Percentiles rank a stretch among this genome's conserved stretches.
phyloP scores from a whole-genome alignment of 441 rosid species.

The Erodium texanum region DNA sequence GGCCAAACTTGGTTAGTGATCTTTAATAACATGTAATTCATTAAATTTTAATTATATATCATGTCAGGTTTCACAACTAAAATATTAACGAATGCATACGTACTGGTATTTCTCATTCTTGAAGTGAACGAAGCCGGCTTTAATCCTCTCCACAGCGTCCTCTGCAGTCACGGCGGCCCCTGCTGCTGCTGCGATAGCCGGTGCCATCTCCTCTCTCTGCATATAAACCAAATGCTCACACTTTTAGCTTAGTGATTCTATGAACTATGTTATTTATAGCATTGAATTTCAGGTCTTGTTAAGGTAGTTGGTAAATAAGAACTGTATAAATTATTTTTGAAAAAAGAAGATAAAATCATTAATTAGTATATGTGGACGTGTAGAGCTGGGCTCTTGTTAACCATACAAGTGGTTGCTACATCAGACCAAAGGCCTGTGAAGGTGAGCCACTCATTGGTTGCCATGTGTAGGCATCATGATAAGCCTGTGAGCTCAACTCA shows the following conservation, averaged over 20 bases:
- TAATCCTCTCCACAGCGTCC: constrained; percentile 31
- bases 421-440: neutral
- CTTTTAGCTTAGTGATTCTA: too few relatives aligned
- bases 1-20: too few relatives aligned
- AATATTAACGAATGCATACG: neutral
- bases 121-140: constrained; percentile 71
- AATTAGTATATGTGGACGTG: neutral
- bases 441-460: neutral
- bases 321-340: too few relatives aligned
- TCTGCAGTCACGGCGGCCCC: neutral
- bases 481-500: neutral
- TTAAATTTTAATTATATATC: too few relatives aligned
- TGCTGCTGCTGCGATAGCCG: neutral
- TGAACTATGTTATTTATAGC: neutral
- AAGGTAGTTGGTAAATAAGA: too few relatives aligned
- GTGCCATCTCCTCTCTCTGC: constrained; percentile 4
- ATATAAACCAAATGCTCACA: neutral
- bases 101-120: constrained; percentile 89
- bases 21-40: too few relatives aligned
- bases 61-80: too few relatives aligned
- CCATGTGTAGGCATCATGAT: neutral
- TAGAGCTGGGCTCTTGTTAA: neutral
- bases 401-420: neutral
- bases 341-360: neutral
- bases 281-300: too few relatives aligned